These are phyloP conservation scores for Apiotrichum sp. DNA, from an alignment of 1,284 basidiomycete genomes.

Conservation along the genomic window DNA sequence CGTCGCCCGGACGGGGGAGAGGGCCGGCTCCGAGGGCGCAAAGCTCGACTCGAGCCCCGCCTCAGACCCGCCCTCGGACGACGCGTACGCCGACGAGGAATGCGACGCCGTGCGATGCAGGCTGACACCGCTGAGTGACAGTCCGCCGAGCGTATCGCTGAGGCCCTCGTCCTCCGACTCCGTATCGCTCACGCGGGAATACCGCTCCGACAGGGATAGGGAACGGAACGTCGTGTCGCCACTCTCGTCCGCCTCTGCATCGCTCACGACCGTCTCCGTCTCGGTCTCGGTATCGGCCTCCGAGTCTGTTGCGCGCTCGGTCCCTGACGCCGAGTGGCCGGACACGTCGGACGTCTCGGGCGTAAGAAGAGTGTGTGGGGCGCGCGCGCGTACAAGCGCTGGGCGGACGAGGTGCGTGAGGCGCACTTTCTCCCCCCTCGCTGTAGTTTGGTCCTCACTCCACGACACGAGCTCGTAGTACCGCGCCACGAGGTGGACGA, in stretches of 20 bases:
- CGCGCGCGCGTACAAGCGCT: slow-evolving; percentile 22
- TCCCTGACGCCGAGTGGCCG: slow-evolving; percentile 20
- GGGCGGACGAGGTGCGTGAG: slow-evolving; percentile 44
- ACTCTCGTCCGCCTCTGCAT: neutral
- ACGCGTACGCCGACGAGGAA: slow-evolving; percentile 35
- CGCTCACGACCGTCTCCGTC: neutral
- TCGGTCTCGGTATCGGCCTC: slow-evolving; percentile 11
- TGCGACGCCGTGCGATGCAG: slow-evolving; percentile 14
- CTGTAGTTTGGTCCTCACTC: slow-evolving; percentile 31
- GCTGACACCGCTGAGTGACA: neutral
- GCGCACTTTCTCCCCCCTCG: slow-evolving; percentile 23
- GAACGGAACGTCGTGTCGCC: slow-evolving; percentile 4
- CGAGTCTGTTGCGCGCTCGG: neutral
- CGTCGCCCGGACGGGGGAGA: neutral
- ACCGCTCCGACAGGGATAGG: slow-evolving; percentile 6
- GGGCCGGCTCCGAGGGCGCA: neutral
- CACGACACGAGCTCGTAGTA: slow-evolving; percentile 46
- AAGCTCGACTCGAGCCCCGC: slow-evolving; percentile 8
- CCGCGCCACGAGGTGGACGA: slow-evolving; percentile 41
- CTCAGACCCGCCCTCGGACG: slow-evolving; percentile 35
- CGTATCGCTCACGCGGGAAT: neutral
- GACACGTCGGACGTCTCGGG: slow-evolving; percentile 41
- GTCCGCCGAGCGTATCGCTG: slow-evolving; percentile 3
- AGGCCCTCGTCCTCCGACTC: neutral
- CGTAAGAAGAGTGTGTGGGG: slow-evolving; percentile 24